A percentile compares a stretch with the other conserved stretches of the same genome.
phyloP scores from a whole-genome alignment of 169 alveolate genomes.

The Cryptosporidium meleagridis region DNA sequence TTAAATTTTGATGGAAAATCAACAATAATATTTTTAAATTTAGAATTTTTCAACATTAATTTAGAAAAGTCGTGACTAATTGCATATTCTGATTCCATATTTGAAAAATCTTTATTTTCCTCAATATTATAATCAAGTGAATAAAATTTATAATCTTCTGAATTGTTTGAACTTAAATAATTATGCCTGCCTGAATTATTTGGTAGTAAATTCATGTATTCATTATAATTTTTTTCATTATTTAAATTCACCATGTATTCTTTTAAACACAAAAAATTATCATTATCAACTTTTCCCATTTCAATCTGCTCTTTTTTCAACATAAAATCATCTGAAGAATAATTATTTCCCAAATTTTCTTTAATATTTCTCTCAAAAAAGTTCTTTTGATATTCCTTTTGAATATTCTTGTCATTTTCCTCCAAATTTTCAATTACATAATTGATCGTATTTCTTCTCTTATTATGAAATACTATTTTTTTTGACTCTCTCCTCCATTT shows the following conservation, averaged over 20 bases:
- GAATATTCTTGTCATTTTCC: not conserved
- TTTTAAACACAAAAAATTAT: conserved; percentile 6
- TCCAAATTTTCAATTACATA: conserved; percentile 22
- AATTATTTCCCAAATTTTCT: not conserved
- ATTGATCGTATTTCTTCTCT: conserved; percentile 23
- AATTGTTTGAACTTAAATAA: conserved; percentile 44
- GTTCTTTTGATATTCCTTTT: not conserved
- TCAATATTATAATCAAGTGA: conserved; percentile 16
- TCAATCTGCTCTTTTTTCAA: conserved; percentile 1
- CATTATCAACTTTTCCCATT: not conserved
- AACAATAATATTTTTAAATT: conserved; percentile 1
- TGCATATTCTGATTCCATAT: not conserved
- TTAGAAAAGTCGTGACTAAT: not conserved
- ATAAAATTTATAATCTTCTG: conserved; percentile 52
- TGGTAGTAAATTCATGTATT: not conserved
- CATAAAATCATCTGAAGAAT: not conserved
- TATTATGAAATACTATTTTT: conserved; percentile 3
- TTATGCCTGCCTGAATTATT: not conserved
- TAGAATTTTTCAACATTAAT: conserved; percentile 13
- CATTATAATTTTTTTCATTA: not conserved
- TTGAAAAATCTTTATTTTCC: conserved; percentile 29
- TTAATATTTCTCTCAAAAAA: not conserved
- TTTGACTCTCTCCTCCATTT: conserved; percentile 11
- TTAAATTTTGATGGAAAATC: conserved; percentile 25
- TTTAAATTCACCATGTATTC: conserved; percentile 31